Percentiles rank a stretch among this genome's conserved stretches.
These are phyloP conservation scores for Neurospora cerealis DNA, from an alignment of 495 filamentous ascomycete species.

Conservation along the genomic window DNA sequence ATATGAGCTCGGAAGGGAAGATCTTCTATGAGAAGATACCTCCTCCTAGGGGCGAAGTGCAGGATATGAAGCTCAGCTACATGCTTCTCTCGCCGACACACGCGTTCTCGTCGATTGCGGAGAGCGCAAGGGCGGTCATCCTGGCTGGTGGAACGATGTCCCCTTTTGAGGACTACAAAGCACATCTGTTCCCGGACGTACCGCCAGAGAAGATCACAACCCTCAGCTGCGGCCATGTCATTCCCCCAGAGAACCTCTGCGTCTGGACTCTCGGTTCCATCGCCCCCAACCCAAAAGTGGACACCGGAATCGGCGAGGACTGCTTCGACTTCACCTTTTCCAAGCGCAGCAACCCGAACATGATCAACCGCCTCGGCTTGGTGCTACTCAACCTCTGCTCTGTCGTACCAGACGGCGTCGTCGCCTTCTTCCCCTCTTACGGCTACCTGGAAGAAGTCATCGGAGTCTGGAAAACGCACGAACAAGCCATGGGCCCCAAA, in stretches of 20 bases:
- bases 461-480: slow-evolving; percentile 47
- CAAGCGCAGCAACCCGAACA: slow-evolving; percentile 46
- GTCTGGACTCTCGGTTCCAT: slow-evolving; percentile 48
- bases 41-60: slow-evolving; percentile 2
- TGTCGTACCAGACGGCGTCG: slow-evolving; percentile 77
- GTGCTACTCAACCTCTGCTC: slow-evolving; percentile 60
- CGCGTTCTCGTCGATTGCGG: slow-evolving; percentile 81
- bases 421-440: slow-evolving; percentile 97
- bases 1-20: slow-evolving; percentile 77
- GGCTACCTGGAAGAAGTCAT: slow-evolving; percentile 72
- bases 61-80: slow-evolving; percentile 62
- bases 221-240: slow-evolving; percentile 90
- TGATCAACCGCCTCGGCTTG: slow-evolving; percentile 68
- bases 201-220: slow-evolving; percentile 55
- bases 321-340: slow-evolving; percentile 84
- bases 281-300: slow-evolving; percentile 20
- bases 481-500: slow-evolving; percentile 2
- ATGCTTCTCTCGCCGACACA: slow-evolving; percentile 89
- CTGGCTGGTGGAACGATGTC: slow-evolving; percentile 97
- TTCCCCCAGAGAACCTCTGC: slow-evolving; percentile 69
- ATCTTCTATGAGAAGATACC: slow-evolving; percentile 62
- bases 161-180: slow-evolving; percentile 80
- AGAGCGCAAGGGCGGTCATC: slow-evolving; percentile 79
- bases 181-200: slow-evolving; percentile 75
- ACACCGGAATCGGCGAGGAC: slow-evolving; percentile 9